Evolutionary conservation across 306 rosid genomes (phyloP).

Genomic region (Bauhinia variegata): DNA sequence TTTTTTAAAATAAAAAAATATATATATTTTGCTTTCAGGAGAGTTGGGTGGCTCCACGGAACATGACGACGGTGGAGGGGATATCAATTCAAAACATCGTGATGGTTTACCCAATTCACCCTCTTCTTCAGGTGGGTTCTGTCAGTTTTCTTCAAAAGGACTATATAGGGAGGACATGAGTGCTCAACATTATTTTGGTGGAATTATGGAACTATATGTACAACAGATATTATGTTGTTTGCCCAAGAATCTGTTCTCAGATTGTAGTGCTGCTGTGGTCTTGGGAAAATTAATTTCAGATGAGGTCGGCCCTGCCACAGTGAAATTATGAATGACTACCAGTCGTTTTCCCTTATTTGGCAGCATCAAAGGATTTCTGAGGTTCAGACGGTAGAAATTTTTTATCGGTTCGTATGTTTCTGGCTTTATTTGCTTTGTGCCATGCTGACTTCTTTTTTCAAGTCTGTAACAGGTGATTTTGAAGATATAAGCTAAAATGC

Average conservation of each 20-base stretch:
- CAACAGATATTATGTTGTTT: conserved; percentile 85
- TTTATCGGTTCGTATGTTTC: conserved; percentile 92
- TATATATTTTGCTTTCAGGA: conserved; percentile 55
- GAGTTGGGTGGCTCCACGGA: conserved; percentile 92
- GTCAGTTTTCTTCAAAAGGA: conserved; percentile 98
- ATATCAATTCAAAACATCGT: conserved; percentile 58
- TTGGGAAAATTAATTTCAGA: conserved; percentile 80
- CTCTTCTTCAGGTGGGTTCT: conserved; percentile 99
- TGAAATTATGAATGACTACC: conserved; percentile 77
- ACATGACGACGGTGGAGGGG: conserved; percentile 79
- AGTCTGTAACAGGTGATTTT: conserved; percentile 80
- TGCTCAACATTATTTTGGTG: conserved; percentile 89
- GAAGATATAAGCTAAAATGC: conserved; percentile 52
- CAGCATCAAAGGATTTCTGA: conserved; percentile 70
- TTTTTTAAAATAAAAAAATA: no score
- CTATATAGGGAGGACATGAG: conserved; percentile 93
- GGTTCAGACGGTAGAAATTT: conserved; percentile 70
- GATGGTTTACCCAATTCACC: conserved; percentile 92
- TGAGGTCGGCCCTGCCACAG: conserved; percentile 70
- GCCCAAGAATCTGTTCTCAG: conserved; percentile 77
- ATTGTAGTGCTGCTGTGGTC: conserved; percentile 90
- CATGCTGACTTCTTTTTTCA: conserved; percentile 66
- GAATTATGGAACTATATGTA: conserved; percentile 78
- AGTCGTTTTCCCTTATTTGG: conserved; percentile 58
- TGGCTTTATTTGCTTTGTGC: conserved; percentile 69